phyloP scores from a whole-genome alignment of 257 asterid genomes.

The Haberlea rhodopensis region DNA sequence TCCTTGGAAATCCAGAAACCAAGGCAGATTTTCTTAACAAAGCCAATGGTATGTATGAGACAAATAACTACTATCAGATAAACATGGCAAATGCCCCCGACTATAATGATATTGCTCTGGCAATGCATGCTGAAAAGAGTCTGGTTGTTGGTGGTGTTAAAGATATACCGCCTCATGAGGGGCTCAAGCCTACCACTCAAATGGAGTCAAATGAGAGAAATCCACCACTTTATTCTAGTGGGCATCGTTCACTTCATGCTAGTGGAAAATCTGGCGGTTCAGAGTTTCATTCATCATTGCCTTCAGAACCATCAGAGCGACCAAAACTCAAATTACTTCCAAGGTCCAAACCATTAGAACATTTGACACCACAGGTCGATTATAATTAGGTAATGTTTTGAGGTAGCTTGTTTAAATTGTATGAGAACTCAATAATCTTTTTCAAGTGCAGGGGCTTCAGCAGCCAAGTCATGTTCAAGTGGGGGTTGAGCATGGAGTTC shows the following conservation, averaged over 20 bases:
- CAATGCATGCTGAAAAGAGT: conserved; percentile 51
- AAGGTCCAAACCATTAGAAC: conserved; percentile 83
- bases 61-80: conserved; percentile 33
- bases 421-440: conserved; percentile 14
- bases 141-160: conserved; percentile 41
- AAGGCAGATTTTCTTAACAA: conserved; percentile 37
- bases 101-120: conserved; percentile 34
- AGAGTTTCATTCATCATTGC: conserved; percentile 40
- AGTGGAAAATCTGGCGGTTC: conserved; percentile 36
- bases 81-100: conserved; percentile 36
- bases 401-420: not conserved
- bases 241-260: conserved; percentile 31
- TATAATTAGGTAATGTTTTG: conserved; percentile 50
- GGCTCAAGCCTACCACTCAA: conserved; percentile 34
- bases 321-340: conserved; percentile 88
- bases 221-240: conserved; percentile 30
- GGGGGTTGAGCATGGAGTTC: conserved; percentile 35
- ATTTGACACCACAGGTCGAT: conserved; percentile 39
- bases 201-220: conserved; percentile 48
- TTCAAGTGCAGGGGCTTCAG: conserved; percentile 41
- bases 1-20: conserved; percentile 34
- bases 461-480: conserved; percentile 38
- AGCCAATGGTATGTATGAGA: conserved; percentile 28
- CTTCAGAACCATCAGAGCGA: conserved; percentile 61
- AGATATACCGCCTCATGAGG: conserved; percentile 44